Percentiles rank a stretch among this genome's conserved stretches.
Evolutionary conservation across 2,329 filamentous ascomycete genomes (phyloP).

Genomic region (Pseudogymnoascus sp.): DNA sequence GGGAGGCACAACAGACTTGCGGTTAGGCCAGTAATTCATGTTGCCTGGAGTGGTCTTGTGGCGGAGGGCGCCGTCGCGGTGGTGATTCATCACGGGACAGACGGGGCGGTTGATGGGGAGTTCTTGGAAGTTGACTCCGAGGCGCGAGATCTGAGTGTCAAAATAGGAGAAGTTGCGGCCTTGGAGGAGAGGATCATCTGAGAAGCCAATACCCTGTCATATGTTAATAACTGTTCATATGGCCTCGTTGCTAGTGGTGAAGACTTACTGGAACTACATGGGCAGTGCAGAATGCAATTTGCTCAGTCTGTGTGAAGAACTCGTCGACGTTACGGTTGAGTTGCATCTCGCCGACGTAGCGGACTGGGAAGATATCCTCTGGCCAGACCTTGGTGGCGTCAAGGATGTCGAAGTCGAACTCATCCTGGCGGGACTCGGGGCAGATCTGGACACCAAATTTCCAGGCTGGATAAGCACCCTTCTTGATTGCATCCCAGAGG

Average conservation of each 20-base stretch:
- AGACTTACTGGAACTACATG: conserved; percentile 74
- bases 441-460: conserved; percentile 77
- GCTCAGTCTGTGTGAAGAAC: conserved; percentile 76
- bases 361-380: conserved; percentile 65
- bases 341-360: conserved; percentile 72
- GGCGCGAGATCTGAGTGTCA: conserved; percentile 61
- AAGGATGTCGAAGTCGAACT: conserved; percentile 79
- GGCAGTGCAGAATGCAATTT: conserved; percentile 73
- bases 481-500: conserved; percentile 65
- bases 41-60: conserved; percentile 68
- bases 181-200: conserved; percentile 66
- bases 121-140: conserved; percentile 70
- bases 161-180: conserved; percentile 64
- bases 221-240: conserved; percentile 30
- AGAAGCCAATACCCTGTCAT: conserved; percentile 58
- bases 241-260: conserved; percentile 46
- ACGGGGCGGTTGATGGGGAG: conserved; percentile 70
- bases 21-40: conserved; percentile 76
- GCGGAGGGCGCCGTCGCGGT: conserved; percentile 65
- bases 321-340: conserved; percentile 75
- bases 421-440: conserved; percentile 61
- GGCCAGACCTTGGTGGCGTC: conserved; percentile 85
- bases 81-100: conserved; percentile 68
- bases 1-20: conserved; percentile 56
- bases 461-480: conserved; percentile 66